A percentile compares a stretch with the other conserved stretches of the same genome.
phyloP scores from a whole-genome alignment of 257 asterid species.

The Cynanchum wilfordii region DNA sequence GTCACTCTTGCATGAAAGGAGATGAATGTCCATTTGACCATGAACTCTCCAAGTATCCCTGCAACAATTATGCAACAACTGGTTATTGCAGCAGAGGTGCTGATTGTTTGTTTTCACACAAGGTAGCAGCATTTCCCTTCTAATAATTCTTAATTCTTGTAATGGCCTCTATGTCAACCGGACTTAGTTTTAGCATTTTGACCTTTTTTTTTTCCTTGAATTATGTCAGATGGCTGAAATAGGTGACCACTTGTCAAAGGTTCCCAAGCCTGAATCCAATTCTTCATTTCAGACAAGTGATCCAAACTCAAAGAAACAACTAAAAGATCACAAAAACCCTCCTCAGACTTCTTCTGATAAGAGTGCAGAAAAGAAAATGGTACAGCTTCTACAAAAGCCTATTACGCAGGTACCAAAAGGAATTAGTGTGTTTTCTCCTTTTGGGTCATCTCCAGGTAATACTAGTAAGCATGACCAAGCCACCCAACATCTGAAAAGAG shows the following conservation, averaged over 20 bases:
- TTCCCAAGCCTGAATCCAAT: constrained; percentile 32
- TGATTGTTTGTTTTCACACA: constrained; percentile 78
- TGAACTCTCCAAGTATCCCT: constrained; percentile 80
- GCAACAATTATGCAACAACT: constrained; percentile 48
- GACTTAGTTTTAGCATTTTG: background rate
- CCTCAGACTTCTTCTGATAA: constrained; percentile 29
- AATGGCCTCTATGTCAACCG: background rate
- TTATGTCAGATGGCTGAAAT: constrained; percentile 40
- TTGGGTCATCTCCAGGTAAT: constrained; percentile 26
- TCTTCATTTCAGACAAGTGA: constrained; percentile 30
- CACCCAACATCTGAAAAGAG: constrained; percentile 26
- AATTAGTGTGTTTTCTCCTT: constrained; percentile 40
- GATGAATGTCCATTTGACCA: constrained; percentile 90
- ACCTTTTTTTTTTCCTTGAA: constrained; percentile 10
- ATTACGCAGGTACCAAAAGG: constrained; percentile 56
- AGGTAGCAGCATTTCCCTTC: constrained; percentile 44
- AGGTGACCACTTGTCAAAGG: constrained; percentile 29
- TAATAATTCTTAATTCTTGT: constrained; percentile 3
- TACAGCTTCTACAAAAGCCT: constrained; percentile 27
- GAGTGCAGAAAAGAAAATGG: constrained; percentile 26
- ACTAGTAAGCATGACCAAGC: constrained; percentile 32
- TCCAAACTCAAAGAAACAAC: constrained; percentile 30
- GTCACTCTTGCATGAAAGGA: constrained; percentile 93
- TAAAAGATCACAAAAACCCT: constrained; percentile 20
- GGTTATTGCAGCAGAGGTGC: constrained; percentile 86